Evolutionary conservation across 139 green algal genomes (phyloP).

Genomic region (Coelastrella sp.): DNA sequence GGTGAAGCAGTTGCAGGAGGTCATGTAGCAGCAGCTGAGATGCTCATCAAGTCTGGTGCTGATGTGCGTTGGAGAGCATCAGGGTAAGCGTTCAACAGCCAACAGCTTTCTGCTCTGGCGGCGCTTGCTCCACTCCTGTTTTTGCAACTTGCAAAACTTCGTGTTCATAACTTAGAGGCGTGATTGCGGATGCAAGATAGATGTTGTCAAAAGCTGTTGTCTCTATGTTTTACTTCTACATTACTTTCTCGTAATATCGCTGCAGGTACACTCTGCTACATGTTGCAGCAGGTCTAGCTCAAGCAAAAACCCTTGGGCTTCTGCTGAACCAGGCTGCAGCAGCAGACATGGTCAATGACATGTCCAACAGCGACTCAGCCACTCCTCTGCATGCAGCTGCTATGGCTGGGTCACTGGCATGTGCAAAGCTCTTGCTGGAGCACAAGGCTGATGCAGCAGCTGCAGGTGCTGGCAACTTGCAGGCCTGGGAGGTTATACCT

Average conservation of each 20-base stretch:
- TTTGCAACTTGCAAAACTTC: no score
- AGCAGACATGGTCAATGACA: constrained; percentile 24
- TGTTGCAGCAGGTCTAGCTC: constrained; percentile 61
- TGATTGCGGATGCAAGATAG: no score
- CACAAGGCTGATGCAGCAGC: constrained; percentile 15
- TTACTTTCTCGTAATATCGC: background rate
- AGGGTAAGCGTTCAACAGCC: background rate
- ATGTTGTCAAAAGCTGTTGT: background rate
- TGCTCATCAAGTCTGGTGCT: constrained; percentile 43
- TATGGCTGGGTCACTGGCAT: constrained; percentile 48
- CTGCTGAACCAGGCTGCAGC: constrained; percentile 32
- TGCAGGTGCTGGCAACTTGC: constrained; percentile 1
- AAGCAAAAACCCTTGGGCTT: constrained; percentile 19
- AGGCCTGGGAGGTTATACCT: constrained; percentile 21
- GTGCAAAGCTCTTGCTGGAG: constrained; percentile 60
- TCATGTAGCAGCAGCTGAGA: constrained; percentile 40
- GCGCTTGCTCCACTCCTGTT: no score
- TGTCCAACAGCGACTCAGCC: constrained; percentile 31
- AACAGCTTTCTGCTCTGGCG: no score
- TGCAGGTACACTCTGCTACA: constrained; percentile 69
- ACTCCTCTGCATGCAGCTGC: constrained; percentile 66
- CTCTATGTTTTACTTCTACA: background rate
- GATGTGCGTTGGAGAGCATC: background rate
- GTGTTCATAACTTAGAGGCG: no score
- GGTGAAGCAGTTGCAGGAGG: constrained; percentile 67